Evolutionary conservation across 1,284 basidiomycete genomes (phyloP), one percentile per base, ranked within the genome.

Genomic region (Takashimella tepidaria): DNA sequence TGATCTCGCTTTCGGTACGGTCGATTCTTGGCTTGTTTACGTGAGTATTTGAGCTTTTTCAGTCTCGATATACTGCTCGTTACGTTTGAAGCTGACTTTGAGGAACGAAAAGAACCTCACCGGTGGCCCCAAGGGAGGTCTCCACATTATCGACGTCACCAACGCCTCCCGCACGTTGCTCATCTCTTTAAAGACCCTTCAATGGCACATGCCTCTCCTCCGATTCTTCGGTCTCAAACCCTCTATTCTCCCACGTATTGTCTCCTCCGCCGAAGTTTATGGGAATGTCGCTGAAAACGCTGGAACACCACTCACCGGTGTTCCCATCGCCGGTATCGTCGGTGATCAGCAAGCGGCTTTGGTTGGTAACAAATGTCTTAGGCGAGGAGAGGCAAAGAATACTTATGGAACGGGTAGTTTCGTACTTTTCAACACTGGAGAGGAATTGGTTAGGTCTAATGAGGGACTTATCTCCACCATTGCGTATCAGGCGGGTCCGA

Each of bases 261-360:
- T 91, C 43, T 92, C 89, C 10, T 90, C 91, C 10, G 90, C 92
- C 3, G 89, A 98, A 75, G 84, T 92, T 1, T 97, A 96, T 75
- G 95, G 93, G 43, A 78, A 82, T 40, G 80, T 97, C 49, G 77
- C 79, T 10, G 60, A 70, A 59, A 53, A 53, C 40, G 51, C 69
- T 47, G 63, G 78, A 26, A 88, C 89, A 2, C 68, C 86, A 1
- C 79, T 98, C 54, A 79, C 82, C 58, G 90, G 87, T 43, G 80
- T 92, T 19, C 85, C 86, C 27, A 89, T 98, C 52, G 91, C 87
- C 22, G 95, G 93, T 27, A 84, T 98, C 48, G 84, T 95, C 12
- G 95, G 95, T 25, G 95, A 98, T 73, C 95, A 98, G 78, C 95
- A 98, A 76, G 93, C 89, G 16, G 95, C 95, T 10, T 79, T 98